Base-by-base conservation (phyloP, 805 yeast genomes). In the Groenewaldozyma tartarivorans region DNA sequence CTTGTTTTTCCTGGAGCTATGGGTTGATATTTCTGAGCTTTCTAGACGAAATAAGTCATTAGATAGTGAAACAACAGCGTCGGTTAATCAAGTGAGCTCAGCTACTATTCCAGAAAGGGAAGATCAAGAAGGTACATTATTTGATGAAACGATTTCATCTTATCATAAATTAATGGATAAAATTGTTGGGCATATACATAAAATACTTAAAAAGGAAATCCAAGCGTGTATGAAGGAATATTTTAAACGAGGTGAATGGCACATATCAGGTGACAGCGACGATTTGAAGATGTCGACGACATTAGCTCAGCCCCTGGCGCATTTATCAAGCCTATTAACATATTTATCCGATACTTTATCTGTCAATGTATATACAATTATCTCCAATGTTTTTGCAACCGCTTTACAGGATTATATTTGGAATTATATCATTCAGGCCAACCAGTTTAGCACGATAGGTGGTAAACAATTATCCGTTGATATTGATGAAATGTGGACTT, bases 111-210 rank as follows among this genome's bases (percentile, higher is more conserved):
- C 54, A 4, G 47, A 41, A 2, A 41, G 43, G 20, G 55, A 44
- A 26, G 53, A 50, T 27, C 58, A 55, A 33, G 58, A 57, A 33
- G 54, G 61, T 9, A 65, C 74, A 2, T 63, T 70, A 36, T 71
- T 71, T 47, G 69, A 67, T 39, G 67, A 68, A 18, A 65, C 69
- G 18, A 63, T 64, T 17, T 48, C 46, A 3, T 66, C 67, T 1
- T 71, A 69, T 45, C 43, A 55, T 15, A 58, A 56, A 5, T 46
- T 70, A 19, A 45, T 57, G 29, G 40, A 43, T 2, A 52, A 58
- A 29, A 58, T 65, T 2, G 54, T 56, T 3, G 47, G 49, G 9
- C 52, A 59, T 20, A 46, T 68, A 9, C 47, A 46, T 4, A 48
- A 45, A 6, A 59, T 63, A 39, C 50, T 69, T 19, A 64, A 62